phyloP scores from a whole-genome alignment of 495 filamentous ascomycete genomes.

The Neurospora pannonica region DNA sequence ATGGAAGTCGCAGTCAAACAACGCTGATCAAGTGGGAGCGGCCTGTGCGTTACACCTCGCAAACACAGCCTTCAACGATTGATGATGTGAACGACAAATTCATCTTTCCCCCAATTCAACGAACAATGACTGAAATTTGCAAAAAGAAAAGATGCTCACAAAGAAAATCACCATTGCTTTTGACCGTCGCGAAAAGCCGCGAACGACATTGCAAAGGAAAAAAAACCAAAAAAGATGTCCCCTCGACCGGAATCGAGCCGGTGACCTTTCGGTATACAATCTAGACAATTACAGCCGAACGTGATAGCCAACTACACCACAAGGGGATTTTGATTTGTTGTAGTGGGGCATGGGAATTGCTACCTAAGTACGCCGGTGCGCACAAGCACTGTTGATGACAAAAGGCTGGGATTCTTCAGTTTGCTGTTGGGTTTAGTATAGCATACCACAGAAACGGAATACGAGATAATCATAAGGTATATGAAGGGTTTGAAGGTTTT shows the following conservation, averaged over 20 bases:
- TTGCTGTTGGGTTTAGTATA: no score
- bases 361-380: neutral
- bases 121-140: neutral
- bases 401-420: no score
- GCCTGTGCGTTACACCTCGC: neutral
- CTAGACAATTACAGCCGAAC: neutral
- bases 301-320: neutral
- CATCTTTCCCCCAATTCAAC: no score
- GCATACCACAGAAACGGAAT: no score
- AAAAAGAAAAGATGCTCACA: neutral
- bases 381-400: neutral
- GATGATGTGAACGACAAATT: no score
- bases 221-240: neutral
- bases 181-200: neutral
- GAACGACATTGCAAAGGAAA: neutral
- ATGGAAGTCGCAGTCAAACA: neutral
- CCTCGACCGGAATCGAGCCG: neutral
- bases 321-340: neutral
- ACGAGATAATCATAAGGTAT: no score
- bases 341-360: neutral
- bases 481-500: no score
- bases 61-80: neutral
- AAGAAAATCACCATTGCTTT: neutral
- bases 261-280: neutral
- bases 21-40: neutral